These are phyloP conservation scores for Ceratocystis diversiconidia DNA, from an alignment of 2,329 filamentous ascomycete genomes.

Conservation along the genomic window DNA sequence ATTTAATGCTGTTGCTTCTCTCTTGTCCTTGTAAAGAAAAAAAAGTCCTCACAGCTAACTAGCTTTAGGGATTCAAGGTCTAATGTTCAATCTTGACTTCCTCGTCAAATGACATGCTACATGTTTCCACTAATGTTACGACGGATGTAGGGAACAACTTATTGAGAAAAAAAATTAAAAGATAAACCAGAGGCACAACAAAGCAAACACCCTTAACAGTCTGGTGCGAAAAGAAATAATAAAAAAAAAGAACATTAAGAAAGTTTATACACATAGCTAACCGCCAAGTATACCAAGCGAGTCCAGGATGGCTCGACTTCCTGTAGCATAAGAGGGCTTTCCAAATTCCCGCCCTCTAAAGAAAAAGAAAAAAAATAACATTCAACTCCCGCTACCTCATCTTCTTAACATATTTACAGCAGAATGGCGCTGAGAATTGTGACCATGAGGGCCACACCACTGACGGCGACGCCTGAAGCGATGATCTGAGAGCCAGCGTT, in stretches of 20 bases:
- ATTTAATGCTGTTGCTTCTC: no score
- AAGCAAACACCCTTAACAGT: background rate
- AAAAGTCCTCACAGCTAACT: no score
- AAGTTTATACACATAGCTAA: constrained; percentile 18
- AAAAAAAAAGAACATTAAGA: constrained; percentile 6
- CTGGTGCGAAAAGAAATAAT: background rate
- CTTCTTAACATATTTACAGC: constrained; percentile 24
- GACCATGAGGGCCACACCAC: constrained; percentile 26
- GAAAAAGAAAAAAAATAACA: constrained; percentile 9
- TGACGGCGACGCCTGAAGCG: constrained; percentile 24
- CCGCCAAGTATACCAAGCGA: background rate
- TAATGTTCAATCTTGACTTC: background rate
- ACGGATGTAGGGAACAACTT: background rate
- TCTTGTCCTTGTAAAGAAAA: no score
- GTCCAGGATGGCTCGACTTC: background rate
- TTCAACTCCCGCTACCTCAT: background rate
- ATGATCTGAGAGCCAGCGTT: constrained; percentile 24
- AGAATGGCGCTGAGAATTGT: constrained; percentile 29
- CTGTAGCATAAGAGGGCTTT: background rate
- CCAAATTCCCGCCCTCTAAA: background rate
- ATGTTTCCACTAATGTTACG: background rate
- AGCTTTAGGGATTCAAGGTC: no score
- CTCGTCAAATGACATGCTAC: background rate
- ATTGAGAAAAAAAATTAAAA: background rate
- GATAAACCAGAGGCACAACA: background rate